These are phyloP conservation scores for Globisporangium abappressorium DNA, from an alignment of 352 stramenopile species.

Conservation along the genomic window DNA sequence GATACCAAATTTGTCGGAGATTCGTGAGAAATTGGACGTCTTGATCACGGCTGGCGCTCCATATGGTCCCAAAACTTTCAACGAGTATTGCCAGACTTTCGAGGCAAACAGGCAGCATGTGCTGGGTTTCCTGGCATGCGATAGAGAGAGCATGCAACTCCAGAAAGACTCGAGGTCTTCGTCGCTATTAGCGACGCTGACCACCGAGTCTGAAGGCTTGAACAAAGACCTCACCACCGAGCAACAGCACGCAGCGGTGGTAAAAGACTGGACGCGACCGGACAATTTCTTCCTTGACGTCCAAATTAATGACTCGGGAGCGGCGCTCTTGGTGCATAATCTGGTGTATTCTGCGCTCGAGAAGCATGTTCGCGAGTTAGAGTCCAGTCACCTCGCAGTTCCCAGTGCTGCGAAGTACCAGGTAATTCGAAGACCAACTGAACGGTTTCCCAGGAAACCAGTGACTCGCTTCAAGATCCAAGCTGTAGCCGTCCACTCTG, in stretches of 20 bases:
- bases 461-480: slow-evolving; percentile 60
- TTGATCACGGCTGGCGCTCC: slow-evolving; percentile 6
- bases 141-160: neutral
- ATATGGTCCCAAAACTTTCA: slow-evolving; percentile 16
- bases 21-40: slow-evolving; percentile 9
- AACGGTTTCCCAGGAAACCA: slow-evolving; percentile 58
- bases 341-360: slow-evolving; percentile 55
- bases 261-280: slow-evolving; percentile 26
- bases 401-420: slow-evolving; percentile 67
- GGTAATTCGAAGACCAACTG: slow-evolving; percentile 64
- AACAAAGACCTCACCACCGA: neutral
- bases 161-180: neutral
- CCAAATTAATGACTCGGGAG: slow-evolving; percentile 36
- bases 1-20: neutral
- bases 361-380: slow-evolving; percentile 61
- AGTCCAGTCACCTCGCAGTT: slow-evolving; percentile 56
- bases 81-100: slow-evolving; percentile 27
- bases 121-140: slow-evolving; percentile 22
- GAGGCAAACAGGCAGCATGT: slow-evolving; percentile 27
- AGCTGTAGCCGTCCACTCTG: neutral
- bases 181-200: neutral
- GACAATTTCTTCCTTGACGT: slow-evolving; percentile 64
- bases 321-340: slow-evolving; percentile 55
- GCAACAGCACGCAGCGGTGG: slow-evolving; percentile 7
- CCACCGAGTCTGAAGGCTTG: neutral